Evolutionary conservation across 108 stramenopile genomes (phyloP).

Genomic region (Nitzschia inconspicua): DNA sequence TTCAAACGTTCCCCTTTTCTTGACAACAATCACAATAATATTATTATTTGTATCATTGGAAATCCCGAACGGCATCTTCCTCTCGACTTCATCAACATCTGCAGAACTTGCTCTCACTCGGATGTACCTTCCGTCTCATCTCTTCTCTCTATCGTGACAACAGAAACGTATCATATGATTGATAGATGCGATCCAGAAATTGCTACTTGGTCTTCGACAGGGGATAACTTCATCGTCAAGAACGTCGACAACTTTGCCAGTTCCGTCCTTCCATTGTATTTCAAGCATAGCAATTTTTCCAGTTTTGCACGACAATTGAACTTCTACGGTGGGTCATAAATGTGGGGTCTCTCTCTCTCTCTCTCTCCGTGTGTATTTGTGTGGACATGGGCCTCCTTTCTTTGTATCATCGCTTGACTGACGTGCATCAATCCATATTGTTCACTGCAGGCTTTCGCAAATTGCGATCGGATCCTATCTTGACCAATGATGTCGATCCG

Average conservation of each 20-base stretch:
- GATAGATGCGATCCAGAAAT: conserved; percentile 54
- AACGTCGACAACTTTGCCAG: conserved; percentile 66
- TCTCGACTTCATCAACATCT: not conserved
- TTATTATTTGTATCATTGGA: not conserved
- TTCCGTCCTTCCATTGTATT: conserved; percentile 62
- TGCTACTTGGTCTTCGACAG: conserved; percentile 55
- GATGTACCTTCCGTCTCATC: not conserved
- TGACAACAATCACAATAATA: not conserved
- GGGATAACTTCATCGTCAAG: conserved; percentile 70
- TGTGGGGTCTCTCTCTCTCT: not conserved
- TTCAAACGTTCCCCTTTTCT: no score
- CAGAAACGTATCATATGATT: conserved; percentile 81
- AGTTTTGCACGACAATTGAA: conserved; percentile 76
- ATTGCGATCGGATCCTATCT: conserved; percentile 62
- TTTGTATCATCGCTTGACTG: no score
- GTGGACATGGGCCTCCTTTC: no score
- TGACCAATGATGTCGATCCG: conserved; percentile 59
- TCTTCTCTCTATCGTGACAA: not conserved
- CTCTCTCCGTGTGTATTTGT: no score
- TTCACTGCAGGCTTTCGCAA: conserved; percentile 52
- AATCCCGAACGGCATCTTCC: not conserved
- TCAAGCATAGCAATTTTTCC: conserved; percentile 76
- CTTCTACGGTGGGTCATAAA: conserved; percentile 39
- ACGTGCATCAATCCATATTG: not conserved
- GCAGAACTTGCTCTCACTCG: not conserved